Evolutionary conservation across 108 stramenopile species (phyloP).

Genomic region (Asterionellopsis glacialis): DNA sequence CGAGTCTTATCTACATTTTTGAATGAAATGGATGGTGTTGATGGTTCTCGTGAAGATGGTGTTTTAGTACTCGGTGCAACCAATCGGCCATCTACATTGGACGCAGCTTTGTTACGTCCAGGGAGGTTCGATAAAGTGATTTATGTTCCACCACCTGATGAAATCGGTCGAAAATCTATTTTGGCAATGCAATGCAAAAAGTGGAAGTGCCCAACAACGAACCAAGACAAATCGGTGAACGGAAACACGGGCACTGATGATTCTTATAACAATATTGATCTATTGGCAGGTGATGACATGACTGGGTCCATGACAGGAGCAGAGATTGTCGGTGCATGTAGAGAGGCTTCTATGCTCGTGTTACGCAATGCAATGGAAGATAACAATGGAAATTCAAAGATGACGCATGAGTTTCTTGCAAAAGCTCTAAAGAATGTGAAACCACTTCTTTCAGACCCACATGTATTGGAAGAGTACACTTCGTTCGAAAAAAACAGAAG

Average conservation of each 20-base stretch:
- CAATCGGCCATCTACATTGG: slow-evolving; percentile 77
- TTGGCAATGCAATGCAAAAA: slow-evolving; percentile 68
- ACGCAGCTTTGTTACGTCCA: slow-evolving; percentile 78
- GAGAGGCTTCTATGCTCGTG: slow-evolving; percentile 54
- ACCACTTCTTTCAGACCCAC: slow-evolving; percentile 41
- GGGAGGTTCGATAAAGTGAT: slow-evolving; percentile 87
- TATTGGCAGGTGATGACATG: slow-evolving; percentile 47
- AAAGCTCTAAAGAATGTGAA: slow-evolving; percentile 19
- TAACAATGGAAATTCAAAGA: neutral
- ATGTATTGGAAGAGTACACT: slow-evolving; percentile 36
- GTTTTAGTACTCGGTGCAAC: slow-evolving; percentile 87
- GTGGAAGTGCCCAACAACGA: slow-evolving; percentile 16
- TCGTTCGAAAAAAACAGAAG: slow-evolving; percentile 23
- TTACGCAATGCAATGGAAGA: slow-evolving; percentile 28
- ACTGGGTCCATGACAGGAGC: slow-evolving; percentile 80
- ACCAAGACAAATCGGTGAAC: neutral
- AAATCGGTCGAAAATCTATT: slow-evolving; percentile 78
- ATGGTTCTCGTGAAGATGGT: slow-evolving; percentile 66
- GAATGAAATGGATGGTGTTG: slow-evolving; percentile 98
- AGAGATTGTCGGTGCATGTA: slow-evolving; percentile 79
- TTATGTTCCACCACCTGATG: slow-evolving; percentile 92
- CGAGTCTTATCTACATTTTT: slow-evolving; percentile 92
- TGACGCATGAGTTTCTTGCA: slow-evolving; percentile 19
- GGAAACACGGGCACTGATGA: neutral
- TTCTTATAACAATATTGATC: slow-evolving; percentile 25